Base-by-base conservation (phyloP, 768 basidiomycete genomes). In the Phlegmacium glaucopus region DNA sequence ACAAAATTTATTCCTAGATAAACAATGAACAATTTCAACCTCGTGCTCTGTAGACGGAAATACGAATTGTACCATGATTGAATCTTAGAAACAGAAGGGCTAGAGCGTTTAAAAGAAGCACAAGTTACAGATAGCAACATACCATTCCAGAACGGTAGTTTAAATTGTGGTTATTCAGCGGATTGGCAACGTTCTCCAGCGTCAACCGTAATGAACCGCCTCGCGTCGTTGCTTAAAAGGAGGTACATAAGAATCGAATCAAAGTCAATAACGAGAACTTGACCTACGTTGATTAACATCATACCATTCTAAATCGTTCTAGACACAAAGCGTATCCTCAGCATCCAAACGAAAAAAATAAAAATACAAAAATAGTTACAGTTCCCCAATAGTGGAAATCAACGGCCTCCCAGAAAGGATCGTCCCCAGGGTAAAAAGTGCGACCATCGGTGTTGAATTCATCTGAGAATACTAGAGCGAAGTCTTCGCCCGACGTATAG, bases 231-330 rank as follows among this genome's bases (percentile, higher is more conserved):
- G 80, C 72, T 39, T 34, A 69, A 69, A 60, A 69, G 58, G 15
- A 16, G 13, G 16, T 10, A 30, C 49, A 3, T 51, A 37, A 39
- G 17, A 8, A 12, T 13, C 17, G 4, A 10, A 11, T 13, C 5
- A 5, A 22, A 25, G 17, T 3, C 9, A 32, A 13, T 26, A 29
- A 42, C 5, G 26, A 30, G 29, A 30, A 48, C n/a, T n/a, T 34
- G 11, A 29, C 46, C 1, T 49, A 63, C 64, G 54, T 52, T 63
- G 59, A 15, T 42, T 42, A 7, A 82, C 82, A 48, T 76, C 74
- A 61, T 88, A 88, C 86, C 86, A 87, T 62, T 87, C 85, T 41
- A 86, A 56, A 60, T 86, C 83, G 51, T 67, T 78, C 32, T 64
- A 26, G 13, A 32, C 18, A 41, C 18, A 22, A 32, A 32, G 13